Conservation (phyloP, 1,139 yeast species). For the Martiniozyma asiatica region DNA sequence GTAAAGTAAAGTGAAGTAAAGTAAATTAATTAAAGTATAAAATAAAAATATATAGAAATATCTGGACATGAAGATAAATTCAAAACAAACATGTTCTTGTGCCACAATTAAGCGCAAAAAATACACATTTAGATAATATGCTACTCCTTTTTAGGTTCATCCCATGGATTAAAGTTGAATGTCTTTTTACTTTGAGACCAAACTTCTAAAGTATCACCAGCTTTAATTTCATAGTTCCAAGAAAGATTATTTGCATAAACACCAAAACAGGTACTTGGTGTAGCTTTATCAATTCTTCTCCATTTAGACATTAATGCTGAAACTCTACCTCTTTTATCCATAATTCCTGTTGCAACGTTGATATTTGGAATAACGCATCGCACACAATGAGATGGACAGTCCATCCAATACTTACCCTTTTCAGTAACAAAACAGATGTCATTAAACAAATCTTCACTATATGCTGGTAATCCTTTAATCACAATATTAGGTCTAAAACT, state of each 20-base stretch:
- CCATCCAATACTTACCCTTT: slow-evolving; percentile 10
- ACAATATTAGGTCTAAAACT: slow-evolving; percentile 31
- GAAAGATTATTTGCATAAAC: slow-evolving; percentile 23
- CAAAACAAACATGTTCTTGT: too few species aligned
- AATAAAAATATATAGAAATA: too few species aligned
- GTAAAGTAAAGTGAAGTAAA: too few species aligned
- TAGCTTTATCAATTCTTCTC: slow-evolving; percentile 27
- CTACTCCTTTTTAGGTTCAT: too few species aligned
- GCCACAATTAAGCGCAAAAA: too few species aligned
- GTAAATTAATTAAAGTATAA: too few species aligned
- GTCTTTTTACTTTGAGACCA: slow-evolving; percentile 2
- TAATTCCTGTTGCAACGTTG: slow-evolving; percentile 22
- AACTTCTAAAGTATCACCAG: slow-evolving; percentile 12
- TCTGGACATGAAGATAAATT: too few species aligned
- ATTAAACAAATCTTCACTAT: slow-evolving; percentile 29
- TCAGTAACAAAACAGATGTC: slow-evolving; percentile 17
- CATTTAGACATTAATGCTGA: slow-evolving; percentile 24
- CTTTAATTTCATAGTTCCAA: slow-evolving; percentile 6
- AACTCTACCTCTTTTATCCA: slow-evolving; percentile 24
- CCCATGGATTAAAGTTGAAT: background rate
- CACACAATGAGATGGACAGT: slow-evolving; percentile 19
- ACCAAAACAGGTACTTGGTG: slow-evolving; percentile 27
- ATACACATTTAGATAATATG: too few species aligned
- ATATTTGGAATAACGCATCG: slow-evolving; percentile 33
- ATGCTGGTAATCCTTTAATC: slow-evolving; percentile 22